phyloP scores from a whole-genome alignment of 2,329 filamentous ascomycete species.

The Calycina marina region DNA sequence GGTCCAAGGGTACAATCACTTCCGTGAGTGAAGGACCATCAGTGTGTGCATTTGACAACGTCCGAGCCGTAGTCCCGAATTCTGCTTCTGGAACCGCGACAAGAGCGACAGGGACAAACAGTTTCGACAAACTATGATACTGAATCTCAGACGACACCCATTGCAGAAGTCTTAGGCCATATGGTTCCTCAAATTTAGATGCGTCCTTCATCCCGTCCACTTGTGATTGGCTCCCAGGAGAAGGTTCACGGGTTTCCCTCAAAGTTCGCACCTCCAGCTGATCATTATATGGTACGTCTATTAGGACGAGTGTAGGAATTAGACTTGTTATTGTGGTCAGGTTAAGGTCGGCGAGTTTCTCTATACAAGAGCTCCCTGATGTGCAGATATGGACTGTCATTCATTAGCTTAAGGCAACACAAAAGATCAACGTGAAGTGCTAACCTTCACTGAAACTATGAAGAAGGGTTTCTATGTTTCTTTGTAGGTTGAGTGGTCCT shows the following conservation, averaged over 20 bases:
- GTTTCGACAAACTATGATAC: conserved; percentile 31
- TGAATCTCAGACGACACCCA: conserved; percentile 34
- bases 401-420: conserved; percentile 10
- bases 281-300: conserved; percentile 33
- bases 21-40: conserved; percentile 12
- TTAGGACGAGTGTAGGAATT: conserved; percentile 39
- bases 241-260: conserved; percentile 20
- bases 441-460: conserved; percentile 35
- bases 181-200: conserved; percentile 28
- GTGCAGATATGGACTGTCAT: conserved; percentile 36
- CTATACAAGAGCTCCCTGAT: conserved; percentile 35
- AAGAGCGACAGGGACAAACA: conserved; percentile 33
- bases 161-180: conserved; percentile 31
- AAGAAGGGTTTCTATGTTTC: conserved; percentile 33
- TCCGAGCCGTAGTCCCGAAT: neutral
- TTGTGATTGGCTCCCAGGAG: conserved; percentile 22
- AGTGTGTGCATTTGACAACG: neutral
- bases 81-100: conserved; percentile 7
- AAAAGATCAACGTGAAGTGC: conserved; percentile 4
- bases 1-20: conserved; percentile 28
- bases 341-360: conserved; percentile 35
- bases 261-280: conserved; percentile 21
- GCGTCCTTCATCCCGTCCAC: conserved; percentile 26
- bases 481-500: conserved; percentile 24
- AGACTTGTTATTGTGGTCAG: conserved; percentile 29